These are phyloP conservation scores for Ceratocystis colombiana DNA, from an alignment of 2,329 filamentous ascomycete genomes.

Conservation along the genomic window DNA sequence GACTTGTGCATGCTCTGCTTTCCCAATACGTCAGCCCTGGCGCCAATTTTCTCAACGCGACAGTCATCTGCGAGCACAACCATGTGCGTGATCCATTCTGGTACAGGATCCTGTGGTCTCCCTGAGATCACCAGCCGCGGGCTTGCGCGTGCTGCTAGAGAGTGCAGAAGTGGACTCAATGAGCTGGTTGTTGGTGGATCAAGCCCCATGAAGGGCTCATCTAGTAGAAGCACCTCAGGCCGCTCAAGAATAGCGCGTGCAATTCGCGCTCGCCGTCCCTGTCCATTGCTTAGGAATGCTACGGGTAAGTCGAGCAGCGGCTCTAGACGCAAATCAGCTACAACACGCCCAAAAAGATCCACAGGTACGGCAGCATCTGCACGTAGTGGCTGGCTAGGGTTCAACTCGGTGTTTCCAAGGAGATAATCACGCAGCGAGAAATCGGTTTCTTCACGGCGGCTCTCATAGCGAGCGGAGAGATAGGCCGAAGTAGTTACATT, in stretches of 20 bases:
- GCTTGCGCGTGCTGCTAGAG: conserved; percentile 53
- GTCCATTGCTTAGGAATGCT: conserved; percentile 84
- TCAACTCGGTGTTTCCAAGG: conserved; percentile 70
- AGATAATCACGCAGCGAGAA: conserved; percentile 76
- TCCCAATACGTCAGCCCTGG: conserved; percentile 52
- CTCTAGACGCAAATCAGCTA: conserved; percentile 58
- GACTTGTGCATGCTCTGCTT: conserved; percentile 40
- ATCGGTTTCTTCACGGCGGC: conserved; percentile 72
- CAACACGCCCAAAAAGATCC: conserved; percentile 49
- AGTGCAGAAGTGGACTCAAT: conserved; percentile 60
- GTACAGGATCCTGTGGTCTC: conserved; percentile 75
- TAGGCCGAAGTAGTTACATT: conserved; percentile 63
- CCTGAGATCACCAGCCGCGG: conserved; percentile 69
- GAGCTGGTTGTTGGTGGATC: conserved; percentile 70
- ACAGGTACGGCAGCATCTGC: conserved; percentile 41
- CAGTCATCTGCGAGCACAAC: conserved; percentile 60
- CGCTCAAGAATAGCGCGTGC: conserved; percentile 69
- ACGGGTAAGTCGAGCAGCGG: conserved; percentile 70
- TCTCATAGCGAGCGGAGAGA: conserved; percentile 83
- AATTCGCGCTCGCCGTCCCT: conserved; percentile 77
- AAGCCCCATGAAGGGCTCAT: conserved; percentile 93
- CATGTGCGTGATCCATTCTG: conserved; percentile 82
- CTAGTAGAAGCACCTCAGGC: conserved; percentile 74
- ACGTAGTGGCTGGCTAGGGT: conserved; percentile 46
- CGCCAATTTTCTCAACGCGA: conserved; percentile 54